phyloP scores from a whole-genome alignment of 257 asterid species.

The Solanum microdontum region DNA sequence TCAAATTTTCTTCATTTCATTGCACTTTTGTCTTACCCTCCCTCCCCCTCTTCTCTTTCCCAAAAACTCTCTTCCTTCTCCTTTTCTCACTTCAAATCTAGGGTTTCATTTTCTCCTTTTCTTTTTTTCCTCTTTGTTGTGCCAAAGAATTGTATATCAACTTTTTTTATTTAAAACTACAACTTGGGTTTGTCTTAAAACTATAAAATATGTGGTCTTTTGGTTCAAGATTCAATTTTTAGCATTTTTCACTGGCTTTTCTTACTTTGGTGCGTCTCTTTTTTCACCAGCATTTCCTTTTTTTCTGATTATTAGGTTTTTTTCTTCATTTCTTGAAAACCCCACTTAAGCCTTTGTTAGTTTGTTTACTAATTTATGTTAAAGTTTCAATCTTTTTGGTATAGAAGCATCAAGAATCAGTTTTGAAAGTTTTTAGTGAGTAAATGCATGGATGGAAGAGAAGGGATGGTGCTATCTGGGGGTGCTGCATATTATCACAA shows the following conservation, averaged over 20 bases:
- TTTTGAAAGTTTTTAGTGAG: background rate
- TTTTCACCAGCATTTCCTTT: background rate
- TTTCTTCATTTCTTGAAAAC: background rate
- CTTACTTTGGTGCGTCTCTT: background rate
- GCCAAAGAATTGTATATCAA: background rate
- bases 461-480: constrained; percentile 24
- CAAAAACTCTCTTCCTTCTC: background rate
- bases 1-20: background rate
- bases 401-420: background rate
- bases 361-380: background rate
- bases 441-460: constrained; percentile 44
- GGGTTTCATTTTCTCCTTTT: background rate
- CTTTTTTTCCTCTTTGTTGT: background rate
- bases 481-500: constrained; percentile 22
- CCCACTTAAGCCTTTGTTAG: background rate
- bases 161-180: background rate
- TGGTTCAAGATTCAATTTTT: background rate
- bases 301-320: background rate
- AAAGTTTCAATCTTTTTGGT: background rate
- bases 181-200: background rate
- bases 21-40: background rate
- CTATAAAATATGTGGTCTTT: background rate
- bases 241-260: background rate
- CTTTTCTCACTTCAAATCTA: background rate
- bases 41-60: background rate